Conservation (phyloP, 768 basidiomycete species). For the Trametes coccinea region DNA sequence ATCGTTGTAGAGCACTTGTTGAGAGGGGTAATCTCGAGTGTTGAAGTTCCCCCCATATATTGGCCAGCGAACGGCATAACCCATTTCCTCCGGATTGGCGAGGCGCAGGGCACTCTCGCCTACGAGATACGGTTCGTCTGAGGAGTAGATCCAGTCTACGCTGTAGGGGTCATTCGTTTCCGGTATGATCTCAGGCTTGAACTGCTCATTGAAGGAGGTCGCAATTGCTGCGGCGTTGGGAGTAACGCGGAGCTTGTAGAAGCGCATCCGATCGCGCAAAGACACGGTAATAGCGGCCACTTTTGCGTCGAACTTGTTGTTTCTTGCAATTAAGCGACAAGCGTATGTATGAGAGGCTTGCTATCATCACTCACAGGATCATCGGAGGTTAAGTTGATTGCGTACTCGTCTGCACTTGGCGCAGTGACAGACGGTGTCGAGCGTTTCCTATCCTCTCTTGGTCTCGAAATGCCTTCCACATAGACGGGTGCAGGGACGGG, state of each 20-base stretch:
- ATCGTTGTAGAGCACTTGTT: conserved; percentile 74
- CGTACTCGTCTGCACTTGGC: conserved; percentile 51
- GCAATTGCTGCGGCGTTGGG: conserved; percentile 70
- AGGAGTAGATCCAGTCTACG: conserved; percentile 75
- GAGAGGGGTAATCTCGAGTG: conserved; percentile 68
- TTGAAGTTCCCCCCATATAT: conserved; percentile 84
- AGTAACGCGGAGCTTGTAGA: conserved; percentile 79
- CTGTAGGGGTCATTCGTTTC: conserved; percentile 82
- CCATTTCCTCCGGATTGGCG: conserved; percentile 64
- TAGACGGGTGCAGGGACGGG: conserved; percentile 45
- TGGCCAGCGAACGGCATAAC: conserved; percentile 81
- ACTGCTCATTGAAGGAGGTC: conserved; percentile 77
- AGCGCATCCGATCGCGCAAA: conserved; percentile 80
- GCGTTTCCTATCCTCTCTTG: conserved; percentile 41
- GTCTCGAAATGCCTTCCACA: conserved; percentile 55
- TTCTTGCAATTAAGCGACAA: neutral
- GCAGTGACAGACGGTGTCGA: conserved; percentile 25
- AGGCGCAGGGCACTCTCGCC: conserved; percentile 76
- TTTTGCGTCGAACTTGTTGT: conserved; percentile 68
- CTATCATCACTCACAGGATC: conserved; percentile 54
- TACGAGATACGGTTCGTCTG: conserved; percentile 54
- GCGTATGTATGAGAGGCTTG: neutral
- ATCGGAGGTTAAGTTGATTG: conserved; percentile 47
- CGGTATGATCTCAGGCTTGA: conserved; percentile 82
- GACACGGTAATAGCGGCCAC: conserved; percentile 70